Conservation (phyloP, 1,284 basidiomycete genomes). For the Tausonia pullulans region DNA sequence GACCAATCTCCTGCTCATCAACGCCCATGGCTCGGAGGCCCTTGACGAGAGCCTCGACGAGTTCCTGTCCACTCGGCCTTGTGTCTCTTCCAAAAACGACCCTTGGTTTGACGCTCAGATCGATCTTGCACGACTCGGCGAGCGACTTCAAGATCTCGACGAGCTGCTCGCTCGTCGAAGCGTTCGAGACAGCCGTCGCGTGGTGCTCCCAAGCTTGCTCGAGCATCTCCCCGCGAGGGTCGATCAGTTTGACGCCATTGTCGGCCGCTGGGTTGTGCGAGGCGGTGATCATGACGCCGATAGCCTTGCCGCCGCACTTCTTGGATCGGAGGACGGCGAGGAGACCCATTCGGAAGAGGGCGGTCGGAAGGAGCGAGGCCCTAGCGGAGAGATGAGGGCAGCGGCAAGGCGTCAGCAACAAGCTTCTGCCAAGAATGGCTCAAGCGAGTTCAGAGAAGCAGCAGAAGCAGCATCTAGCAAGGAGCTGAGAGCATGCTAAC, state of each 20-base stretch:
- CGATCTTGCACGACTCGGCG: slow-evolving; percentile 58
- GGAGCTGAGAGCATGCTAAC: neutral
- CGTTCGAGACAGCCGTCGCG: slow-evolving; percentile 85
- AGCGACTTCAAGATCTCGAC: slow-evolving; percentile 54
- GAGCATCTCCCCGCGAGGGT: slow-evolving; percentile 99
- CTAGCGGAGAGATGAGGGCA: slow-evolving; percentile 35
- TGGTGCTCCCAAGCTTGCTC: slow-evolving; percentile 84
- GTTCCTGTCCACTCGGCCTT: slow-evolving; percentile 69
- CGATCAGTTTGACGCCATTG: slow-evolving; percentile 96
- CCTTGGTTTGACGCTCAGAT: slow-evolving; percentile 61
- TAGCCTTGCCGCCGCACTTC: slow-evolving; percentile 73
- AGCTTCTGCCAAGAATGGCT: neutral
- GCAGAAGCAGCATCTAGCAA: too few relatives aligned
- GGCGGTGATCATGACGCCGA: slow-evolving; percentile 98
- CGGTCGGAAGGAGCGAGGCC: slow-evolving; percentile 72
- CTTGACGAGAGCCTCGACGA: slow-evolving; percentile 73
- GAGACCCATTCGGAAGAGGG: slow-evolving; percentile 84
- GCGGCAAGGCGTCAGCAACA: neutral
- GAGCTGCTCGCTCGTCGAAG: slow-evolving; percentile 59
- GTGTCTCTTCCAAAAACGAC: slow-evolving; percentile 92
- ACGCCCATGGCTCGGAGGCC: slow-evolving; percentile 60
- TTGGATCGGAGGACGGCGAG: slow-evolving; percentile 85
- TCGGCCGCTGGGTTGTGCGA: slow-evolving; percentile 93
- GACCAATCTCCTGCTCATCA: slow-evolving; percentile 37
- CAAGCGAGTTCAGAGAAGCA: too few relatives aligned